These are phyloP conservation scores for Hypoxylon fragiforme DNA, from an alignment of 495 filamentous ascomycete genomes.

Conservation along the genomic window DNA sequence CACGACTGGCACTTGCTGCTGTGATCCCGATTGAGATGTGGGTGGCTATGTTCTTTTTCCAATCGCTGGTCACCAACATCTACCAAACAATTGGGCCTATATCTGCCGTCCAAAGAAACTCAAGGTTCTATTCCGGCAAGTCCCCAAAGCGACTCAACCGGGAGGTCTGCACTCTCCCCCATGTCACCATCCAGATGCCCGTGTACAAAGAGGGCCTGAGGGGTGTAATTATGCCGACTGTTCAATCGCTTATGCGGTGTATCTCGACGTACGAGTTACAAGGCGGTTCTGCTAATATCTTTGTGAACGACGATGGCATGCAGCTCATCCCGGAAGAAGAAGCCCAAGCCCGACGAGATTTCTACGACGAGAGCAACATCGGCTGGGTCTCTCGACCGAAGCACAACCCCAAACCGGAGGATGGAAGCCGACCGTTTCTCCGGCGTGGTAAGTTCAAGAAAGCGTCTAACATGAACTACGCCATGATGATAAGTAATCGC, in stretches of 20 bases:
- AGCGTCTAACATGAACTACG: constrained; percentile 76
- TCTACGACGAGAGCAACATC: constrained; percentile 66
- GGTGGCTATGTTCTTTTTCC: constrained; percentile 66
- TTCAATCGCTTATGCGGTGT: constrained; percentile 63
- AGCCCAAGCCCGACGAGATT: constrained; percentile 60
- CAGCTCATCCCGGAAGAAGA: constrained; percentile 61
- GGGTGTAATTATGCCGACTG: constrained; percentile 64
- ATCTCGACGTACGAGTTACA: constrained; percentile 71
- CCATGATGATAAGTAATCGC: constrained; percentile 58
- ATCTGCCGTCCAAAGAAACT: constrained; percentile 57
- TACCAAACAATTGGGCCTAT: constrained; percentile 64
- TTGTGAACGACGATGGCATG: constrained; percentile 72
- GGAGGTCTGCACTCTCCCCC: constrained; percentile 53
- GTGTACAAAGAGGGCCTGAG: constrained; percentile 74
- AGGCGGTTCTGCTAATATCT: constrained; percentile 71
- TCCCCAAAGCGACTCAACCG: constrained; percentile 54
- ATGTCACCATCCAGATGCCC: constrained; percentile 75
- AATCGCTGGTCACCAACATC: constrained; percentile 58
- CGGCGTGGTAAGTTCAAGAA: constrained; percentile 74
- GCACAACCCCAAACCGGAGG: constrained; percentile 56
- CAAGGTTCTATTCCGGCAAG: constrained; percentile 62
- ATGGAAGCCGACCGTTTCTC: constrained; percentile 49
- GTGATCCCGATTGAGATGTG: constrained; percentile 57
- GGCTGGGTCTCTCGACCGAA: constrained; percentile 63
- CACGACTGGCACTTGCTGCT: constrained; percentile 52